Conservation (phyloP, 177 flowering plant genomes). For the Vitis hybrid region DNA sequence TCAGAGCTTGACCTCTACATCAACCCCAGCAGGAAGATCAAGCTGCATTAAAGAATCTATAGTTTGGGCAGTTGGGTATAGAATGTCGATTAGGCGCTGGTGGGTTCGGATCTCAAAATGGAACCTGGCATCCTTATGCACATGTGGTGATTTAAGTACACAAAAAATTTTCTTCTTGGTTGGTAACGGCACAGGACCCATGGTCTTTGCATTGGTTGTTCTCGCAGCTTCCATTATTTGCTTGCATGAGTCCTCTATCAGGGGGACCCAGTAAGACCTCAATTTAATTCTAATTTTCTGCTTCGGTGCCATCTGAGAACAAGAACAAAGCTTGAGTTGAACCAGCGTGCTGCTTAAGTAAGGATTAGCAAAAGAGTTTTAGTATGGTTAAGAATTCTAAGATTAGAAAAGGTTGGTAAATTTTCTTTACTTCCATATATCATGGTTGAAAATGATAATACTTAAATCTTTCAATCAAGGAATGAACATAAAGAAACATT, state of each 20-base stretch:
- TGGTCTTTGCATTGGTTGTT: conserved; percentile 82
- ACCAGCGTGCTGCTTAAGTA: no score
- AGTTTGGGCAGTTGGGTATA: conserved; percentile 93
- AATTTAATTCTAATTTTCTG: conserved; percentile 94
- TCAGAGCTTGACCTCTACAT: conserved; percentile 91
- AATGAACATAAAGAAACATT: neutral
- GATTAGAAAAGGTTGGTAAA: no score
- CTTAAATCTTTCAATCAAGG: neutral
- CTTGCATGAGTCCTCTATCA: conserved; percentile 96
- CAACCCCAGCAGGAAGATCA: conserved; percentile 93
- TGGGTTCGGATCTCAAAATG: conserved; percentile 97
- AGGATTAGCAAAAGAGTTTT: no score
- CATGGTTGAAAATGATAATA: no score
- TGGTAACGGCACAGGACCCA: conserved; percentile 96
- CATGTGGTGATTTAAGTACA: conserved; percentile 94
- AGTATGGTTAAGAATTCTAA: no score
- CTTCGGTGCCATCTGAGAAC: conserved; percentile 73
- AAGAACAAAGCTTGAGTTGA: conserved; percentile 2
- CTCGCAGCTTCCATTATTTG: conserved; percentile 94
- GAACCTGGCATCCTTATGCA: conserved; percentile 93
- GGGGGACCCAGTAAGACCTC: conserved; percentile 83
- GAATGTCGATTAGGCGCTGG: conserved; percentile 89
- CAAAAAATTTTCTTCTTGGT: conserved; percentile 85
- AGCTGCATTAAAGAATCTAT: conserved; percentile 95
- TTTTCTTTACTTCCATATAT: no score